Conservation (phyloP, 352 stramenopile genomes). For the Globisporangium uncinulatum region DNA sequence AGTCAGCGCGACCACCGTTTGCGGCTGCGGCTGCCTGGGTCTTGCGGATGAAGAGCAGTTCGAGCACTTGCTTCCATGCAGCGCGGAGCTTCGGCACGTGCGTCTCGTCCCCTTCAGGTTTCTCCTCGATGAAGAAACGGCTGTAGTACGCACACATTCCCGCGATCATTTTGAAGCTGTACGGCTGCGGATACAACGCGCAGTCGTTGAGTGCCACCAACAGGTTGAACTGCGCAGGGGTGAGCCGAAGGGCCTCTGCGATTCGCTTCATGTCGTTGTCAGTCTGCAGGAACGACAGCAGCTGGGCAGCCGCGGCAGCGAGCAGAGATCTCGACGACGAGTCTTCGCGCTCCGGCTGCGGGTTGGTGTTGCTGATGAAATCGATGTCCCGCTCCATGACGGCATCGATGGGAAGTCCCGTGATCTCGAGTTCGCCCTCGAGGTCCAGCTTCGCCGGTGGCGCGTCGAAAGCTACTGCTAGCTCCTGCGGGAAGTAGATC, state of each 20-base stretch:
- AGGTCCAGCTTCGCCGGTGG: conserved; percentile 57
- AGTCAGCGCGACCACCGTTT: conserved; percentile 9
- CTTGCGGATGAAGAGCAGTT: conserved; percentile 63
- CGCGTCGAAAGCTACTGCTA: conserved; percentile 46
- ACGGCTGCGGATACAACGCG: conserved; percentile 31
- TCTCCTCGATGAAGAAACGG: conserved; percentile 44
- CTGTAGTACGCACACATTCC: conserved; percentile 62
- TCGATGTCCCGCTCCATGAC: conserved; percentile 52
- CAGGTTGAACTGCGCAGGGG: conserved; percentile 57
- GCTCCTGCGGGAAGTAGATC: conserved; percentile 59
- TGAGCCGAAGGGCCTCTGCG: conserved; percentile 36
- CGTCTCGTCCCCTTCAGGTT: conserved; percentile 13
- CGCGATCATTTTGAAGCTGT: conserved; percentile 42
- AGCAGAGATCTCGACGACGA: conserved; percentile 15
- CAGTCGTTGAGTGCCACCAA: conserved; percentile 49
- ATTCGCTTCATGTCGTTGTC: conserved; percentile 50
- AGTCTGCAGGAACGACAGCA: conserved; percentile 30
- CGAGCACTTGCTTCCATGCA: conserved; percentile 46
- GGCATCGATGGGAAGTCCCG: conserved; percentile 44
- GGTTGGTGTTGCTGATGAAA: conserved; percentile 9
- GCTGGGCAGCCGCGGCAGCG: conserved; percentile 28
- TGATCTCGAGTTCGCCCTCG: conserved; percentile 48
- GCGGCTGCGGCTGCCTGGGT: conserved; percentile 15
- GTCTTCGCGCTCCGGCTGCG: conserved; percentile 2
- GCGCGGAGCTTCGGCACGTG: conserved; percentile 28